A percentile compares a stretch with the other conserved stretches of the same genome.
phyloP scores from a whole-genome alignment of 1,284 basidiomycete genomes.

The Heliocybe sulcata region DNA sequence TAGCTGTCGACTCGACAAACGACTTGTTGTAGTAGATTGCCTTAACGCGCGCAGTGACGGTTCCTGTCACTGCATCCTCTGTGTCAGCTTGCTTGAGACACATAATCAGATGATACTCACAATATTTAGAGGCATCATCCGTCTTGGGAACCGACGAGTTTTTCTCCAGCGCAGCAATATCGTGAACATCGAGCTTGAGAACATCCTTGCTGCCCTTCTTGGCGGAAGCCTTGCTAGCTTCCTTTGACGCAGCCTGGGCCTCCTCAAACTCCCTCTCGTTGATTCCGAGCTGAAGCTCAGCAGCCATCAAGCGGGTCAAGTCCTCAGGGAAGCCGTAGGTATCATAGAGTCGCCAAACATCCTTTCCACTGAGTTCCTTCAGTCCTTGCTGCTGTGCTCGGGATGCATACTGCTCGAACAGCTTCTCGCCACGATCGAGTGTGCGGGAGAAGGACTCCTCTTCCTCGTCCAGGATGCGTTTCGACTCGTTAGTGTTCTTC shows the following conservation, averaged over 20 bases:
- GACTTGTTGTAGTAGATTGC: conserved; percentile 82
- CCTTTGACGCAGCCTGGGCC: conserved; percentile 85
- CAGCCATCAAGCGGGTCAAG: conserved; percentile 95
- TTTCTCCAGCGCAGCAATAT: conserved; percentile 83
- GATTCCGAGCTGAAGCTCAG: conserved; percentile 83
- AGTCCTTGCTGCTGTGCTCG: conserved; percentile 60
- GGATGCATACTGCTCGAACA: conserved; percentile 89
- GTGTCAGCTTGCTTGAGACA: too few relatives aligned
- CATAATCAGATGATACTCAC: too few relatives aligned
- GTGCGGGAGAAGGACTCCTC: conserved; percentile 96
- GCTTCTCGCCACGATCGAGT: conserved; percentile 92
- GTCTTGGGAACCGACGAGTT: conserved; percentile 85
- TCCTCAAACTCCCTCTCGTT: conserved; percentile 89
- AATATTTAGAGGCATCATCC: conserved; percentile 87
- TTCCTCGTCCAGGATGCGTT: conserved; percentile 96
- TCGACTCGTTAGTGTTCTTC: conserved; percentile 79
- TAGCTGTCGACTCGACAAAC: conserved; percentile 66
- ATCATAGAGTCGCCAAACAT: conserved; percentile 97
- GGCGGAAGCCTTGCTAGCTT: conserved; percentile 78
- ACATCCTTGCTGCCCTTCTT: conserved; percentile 66
- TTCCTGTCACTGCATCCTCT: conserved; percentile 58
- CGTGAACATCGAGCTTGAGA: conserved; percentile 95
- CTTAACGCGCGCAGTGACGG: conserved; percentile 72
- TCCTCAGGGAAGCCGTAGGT: conserved; percentile 99
- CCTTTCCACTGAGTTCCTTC: conserved; percentile 78